Evolutionary conservation across 2,329 filamentous ascomycete species (phyloP), one percentile per base, ranked within the genome.

Genomic region (Cylindrodendrum hubeiense): DNA sequence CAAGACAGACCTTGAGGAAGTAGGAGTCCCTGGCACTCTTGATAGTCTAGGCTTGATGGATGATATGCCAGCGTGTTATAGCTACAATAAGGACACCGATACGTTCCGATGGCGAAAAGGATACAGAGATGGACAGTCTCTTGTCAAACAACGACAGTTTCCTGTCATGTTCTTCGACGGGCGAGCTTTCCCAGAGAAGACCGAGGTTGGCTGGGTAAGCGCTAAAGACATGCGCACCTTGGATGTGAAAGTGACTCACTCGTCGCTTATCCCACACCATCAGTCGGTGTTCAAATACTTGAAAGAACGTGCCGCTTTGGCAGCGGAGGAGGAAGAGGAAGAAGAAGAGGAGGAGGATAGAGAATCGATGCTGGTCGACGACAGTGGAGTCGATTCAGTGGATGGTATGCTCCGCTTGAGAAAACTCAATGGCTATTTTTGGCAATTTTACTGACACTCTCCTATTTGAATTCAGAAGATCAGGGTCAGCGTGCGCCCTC

Each of bases 31-130:
- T 9, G 37, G 22, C 7, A 56, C 56, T 4, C 51, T 59, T 4
- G 46, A 64, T 37, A 54, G 43, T 21, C 39, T 67, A 0, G 64
- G 56, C 9, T 39, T 67, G 24, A 51, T 53, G 24, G 46, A 57
- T 9, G 33, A 52, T 10, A 30, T 67, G 0, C 65, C 65, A 1
- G 46, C 46, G 12, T 67, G 65, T 21, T 65, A 67, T 12, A 26
- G 30, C 3, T 41, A 53, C 17, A 47, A 60, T n/a, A 22, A 26
- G 3, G 15, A 19, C 4, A 49, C 30, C 13, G 30, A 54, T 33
- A 34, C 19, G 1, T 7, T 62, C 22, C 10, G 44, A 24, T 62
- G 51, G 59, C 26, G 39, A 13, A 12, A 53, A 2, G 51, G 34
- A 30, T 62, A 56, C 3, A 24, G 33, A 28, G 51, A 62, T 17